Evolutionary conservation across 2,329 filamentous ascomycete species (phyloP), one percentile per base, ranked within the genome.

Genomic region (Colletotrichum orbiculare): DNA sequence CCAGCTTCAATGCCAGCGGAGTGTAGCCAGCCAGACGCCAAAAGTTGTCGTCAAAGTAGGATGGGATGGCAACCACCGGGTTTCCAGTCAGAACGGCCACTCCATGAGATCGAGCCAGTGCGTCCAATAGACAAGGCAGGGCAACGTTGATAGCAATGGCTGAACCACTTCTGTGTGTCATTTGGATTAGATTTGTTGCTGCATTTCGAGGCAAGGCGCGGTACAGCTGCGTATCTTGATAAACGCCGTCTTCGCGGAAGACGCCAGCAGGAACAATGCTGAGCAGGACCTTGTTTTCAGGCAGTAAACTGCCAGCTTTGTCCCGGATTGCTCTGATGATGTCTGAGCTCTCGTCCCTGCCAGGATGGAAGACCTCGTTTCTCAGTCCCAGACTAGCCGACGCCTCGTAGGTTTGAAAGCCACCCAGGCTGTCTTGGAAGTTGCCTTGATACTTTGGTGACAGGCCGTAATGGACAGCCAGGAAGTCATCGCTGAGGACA

Each of bases 1-100:
- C 83, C 41, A 98, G 81, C 73, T 94, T 96, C 59, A 99, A 77
- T 3, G 92, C 91, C 17, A 97, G 85, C 0, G 94, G 91, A 6
- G 94, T 90, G 72, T 95, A 97, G 0, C 96, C 96, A n/a, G 93
- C 93, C 45, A 98, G 83, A 46, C 93, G 89, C 96, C 96, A 99
- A 43, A 94, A 87, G 8, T 93, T 92, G 80, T 98, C 93, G 70
- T 99, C 96, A 43, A 99, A 82, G 63, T 94, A 89, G 61, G 92
- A 93, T 0, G 95, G 94, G 1, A 92, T 86, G 34, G 90, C 85
- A 33, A 97, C 88, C 3, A 96, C 89, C 1, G 96, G 94, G 38
- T 91, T 89, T 6, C 96, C 96, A 11, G 92, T 90, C 55, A 98
- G 82, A 25, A 96, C 85, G 8, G 92, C 92, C 60, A 96, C 88